These are phyloP conservation scores for Antrodiella citrinella DNA, from an alignment of 768 basidiomycete genomes.

Conservation along the genomic window DNA sequence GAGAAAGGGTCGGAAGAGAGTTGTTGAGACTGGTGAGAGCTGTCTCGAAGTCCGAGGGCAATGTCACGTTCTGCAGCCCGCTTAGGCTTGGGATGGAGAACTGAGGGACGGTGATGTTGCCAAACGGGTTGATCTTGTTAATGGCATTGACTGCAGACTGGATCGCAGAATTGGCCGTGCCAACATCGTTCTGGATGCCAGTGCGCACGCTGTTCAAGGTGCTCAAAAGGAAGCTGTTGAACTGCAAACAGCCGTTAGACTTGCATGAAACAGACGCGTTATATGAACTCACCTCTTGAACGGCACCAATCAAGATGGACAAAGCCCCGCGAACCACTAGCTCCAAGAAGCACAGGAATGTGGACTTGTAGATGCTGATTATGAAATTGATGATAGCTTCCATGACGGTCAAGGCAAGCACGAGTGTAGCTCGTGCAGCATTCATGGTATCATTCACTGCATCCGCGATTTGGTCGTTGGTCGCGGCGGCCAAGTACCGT, in stretches of 20 bases:
- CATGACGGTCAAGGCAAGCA: conserved; percentile 73
- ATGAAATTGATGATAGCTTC: conserved; percentile 88
- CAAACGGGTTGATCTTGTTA: conserved; percentile 72
- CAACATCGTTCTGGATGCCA: conserved; percentile 64
- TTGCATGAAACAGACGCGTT: conserved; percentile 2
- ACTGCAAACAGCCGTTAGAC: no score
- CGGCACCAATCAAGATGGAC: conserved; percentile 71
- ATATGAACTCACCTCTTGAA: conserved; percentile 60
- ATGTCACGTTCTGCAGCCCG: conserved; percentile 65
- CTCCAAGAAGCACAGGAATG: conserved; percentile 90
- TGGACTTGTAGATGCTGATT: conserved; percentile 86
- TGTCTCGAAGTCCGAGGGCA: conserved; percentile 72
- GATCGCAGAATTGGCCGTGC: conserved; percentile 61
- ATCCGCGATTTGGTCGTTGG: conserved; percentile 71
- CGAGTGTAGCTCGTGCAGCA: conserved; percentile 64
- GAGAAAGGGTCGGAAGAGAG: conserved; percentile 70
- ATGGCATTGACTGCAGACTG: conserved; percentile 52
- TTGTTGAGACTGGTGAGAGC: conserved; percentile 70
- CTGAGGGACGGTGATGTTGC: conserved; percentile 58
- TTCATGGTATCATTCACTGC: conserved; percentile 75
- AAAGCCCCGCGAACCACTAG: conserved; percentile 79
- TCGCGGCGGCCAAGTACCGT: conserved; percentile 77
- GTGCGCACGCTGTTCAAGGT: conserved; percentile 56
- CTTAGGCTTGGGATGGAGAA: conserved; percentile 71
- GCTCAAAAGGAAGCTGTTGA: conserved; percentile 58